Percentiles rank a stretch among this genome's conserved stretches.
Evolutionary conservation across 139 green algal species (phyloP).

Genomic region (Chlamydomonas sp.): DNA sequence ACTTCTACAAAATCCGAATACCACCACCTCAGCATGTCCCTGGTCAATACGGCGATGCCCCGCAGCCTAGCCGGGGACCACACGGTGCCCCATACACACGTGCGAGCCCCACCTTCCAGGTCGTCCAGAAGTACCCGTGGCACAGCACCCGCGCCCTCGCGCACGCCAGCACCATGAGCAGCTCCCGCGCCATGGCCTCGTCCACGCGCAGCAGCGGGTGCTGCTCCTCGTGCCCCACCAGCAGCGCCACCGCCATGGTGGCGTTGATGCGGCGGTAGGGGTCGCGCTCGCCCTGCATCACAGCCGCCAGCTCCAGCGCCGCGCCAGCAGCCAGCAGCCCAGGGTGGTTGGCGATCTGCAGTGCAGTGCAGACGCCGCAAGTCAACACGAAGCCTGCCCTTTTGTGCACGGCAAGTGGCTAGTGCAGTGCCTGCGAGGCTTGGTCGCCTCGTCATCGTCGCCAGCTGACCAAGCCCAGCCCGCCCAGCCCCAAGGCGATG

Average conservation of each 20-base stretch:
- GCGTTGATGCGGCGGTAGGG: constrained; percentile 47
- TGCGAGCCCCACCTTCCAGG: constrained; percentile 33
- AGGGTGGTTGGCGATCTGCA: constrained; percentile 29
- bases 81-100: no score
- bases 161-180: constrained; percentile 35
- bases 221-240: constrained; percentile 51
- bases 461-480: no score
- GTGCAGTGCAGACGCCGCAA: not conserved
- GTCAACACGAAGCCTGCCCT: no score
- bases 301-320: constrained; percentile 27
- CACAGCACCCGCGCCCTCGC: constrained; percentile 13
- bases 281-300: constrained; percentile 40
- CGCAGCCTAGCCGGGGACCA: no score
- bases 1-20: no score
- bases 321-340: constrained; percentile 35
- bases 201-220: constrained; percentile 27
- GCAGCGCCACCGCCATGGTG: constrained; percentile 41
- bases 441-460: no score
- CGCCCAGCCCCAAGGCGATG: no score
- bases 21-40: no score
- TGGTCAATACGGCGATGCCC: no score
- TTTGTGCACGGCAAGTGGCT: no score
- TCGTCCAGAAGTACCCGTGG: constrained; percentile 44
- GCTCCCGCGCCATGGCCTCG: constrained; percentile 24
- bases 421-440: no score